These are phyloP conservation scores for Styphnolobium japonicum DNA, from an alignment of 306 rosid genomes.

Conservation along the genomic window DNA sequence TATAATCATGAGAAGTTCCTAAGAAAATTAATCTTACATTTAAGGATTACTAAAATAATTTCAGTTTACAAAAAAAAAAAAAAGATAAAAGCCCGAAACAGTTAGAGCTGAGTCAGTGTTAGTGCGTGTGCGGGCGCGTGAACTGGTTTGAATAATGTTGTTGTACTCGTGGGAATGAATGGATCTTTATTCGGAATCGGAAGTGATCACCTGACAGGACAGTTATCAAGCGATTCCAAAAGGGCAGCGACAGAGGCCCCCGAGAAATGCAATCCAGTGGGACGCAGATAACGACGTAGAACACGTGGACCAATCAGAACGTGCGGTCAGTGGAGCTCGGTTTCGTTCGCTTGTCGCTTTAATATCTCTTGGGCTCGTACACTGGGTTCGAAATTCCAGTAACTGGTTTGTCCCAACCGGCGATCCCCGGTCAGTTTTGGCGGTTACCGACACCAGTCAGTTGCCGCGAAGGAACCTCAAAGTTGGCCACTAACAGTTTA, in stretches of 20 bases:
- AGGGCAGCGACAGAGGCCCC: slow-evolving; percentile 23
- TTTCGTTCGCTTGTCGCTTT: slow-evolving; percentile 19
- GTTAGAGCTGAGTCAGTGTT: neutral
- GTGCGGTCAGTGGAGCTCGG: neutral
- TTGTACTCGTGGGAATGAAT: slow-evolving; percentile 25
- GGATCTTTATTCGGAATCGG: slow-evolving; percentile 48
- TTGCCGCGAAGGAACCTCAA: slow-evolving; percentile 9
- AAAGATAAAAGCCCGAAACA: slow-evolving; percentile 30
- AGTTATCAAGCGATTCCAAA: slow-evolving; percentile 40
- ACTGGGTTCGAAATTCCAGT: slow-evolving; percentile 49
- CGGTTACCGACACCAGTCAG: slow-evolving; percentile 39
- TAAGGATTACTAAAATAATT: too few species aligned
- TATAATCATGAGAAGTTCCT: too few species aligned
- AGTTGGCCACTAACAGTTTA: slow-evolving; percentile 29
- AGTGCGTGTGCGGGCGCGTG: slow-evolving; percentile 16
- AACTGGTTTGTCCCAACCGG: slow-evolving; percentile 38
- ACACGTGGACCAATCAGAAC: slow-evolving; percentile 41
- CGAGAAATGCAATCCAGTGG: slow-evolving; percentile 25
- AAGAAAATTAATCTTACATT: too few species aligned
- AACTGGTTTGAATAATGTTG: neutral
- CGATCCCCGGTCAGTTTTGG: slow-evolving; percentile 35
- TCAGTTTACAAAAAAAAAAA: too few species aligned
- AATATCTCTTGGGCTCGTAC: slow-evolving; percentile 3
- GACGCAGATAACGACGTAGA: slow-evolving; percentile 3
- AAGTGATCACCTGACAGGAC: slow-evolving; percentile 47